These are phyloP conservation scores for Ascochyta lentis DNA, from an alignment of 2,329 filamentous ascomycete species.

Conservation along the genomic window DNA sequence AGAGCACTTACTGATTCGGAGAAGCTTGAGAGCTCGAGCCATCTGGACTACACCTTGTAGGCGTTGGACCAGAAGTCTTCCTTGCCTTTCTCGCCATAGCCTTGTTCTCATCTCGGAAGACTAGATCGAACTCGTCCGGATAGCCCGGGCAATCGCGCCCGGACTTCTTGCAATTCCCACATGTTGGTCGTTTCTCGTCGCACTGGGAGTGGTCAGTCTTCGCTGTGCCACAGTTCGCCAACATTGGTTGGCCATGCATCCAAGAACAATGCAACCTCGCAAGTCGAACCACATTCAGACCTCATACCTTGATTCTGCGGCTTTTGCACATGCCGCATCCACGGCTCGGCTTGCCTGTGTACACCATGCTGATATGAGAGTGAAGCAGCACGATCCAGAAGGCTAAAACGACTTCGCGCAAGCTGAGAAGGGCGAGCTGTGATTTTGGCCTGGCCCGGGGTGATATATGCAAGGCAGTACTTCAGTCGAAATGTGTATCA, in stretches of 20 bases:
- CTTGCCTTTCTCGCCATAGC: constrained; percentile 69
- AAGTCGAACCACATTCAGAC: neutral
- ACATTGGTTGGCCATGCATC: neutral
- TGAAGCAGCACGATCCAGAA: neutral
- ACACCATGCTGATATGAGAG: constrained; percentile 41
- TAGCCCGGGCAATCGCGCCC: constrained; percentile 43
- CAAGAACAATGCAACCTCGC: neutral
- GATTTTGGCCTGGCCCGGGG: constrained; percentile 3
- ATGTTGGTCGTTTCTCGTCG: constrained; percentile 46
- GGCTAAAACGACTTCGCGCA: neutral
- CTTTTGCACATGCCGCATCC: constrained; percentile 79
- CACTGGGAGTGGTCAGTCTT: constrained; percentile 30
- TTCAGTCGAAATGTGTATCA: constrained; percentile 5
- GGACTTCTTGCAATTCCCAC: constrained; percentile 46
- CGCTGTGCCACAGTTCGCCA: constrained; percentile 5
- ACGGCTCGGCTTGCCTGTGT: constrained; percentile 51
- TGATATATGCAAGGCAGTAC: constrained; percentile 4
- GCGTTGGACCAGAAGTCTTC: constrained; percentile 46
- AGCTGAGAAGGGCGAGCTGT: neutral
- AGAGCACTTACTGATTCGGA: constrained; percentile 37
- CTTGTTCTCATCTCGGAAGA: constrained; percentile 75
- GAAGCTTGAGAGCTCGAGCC: constrained; percentile 38
- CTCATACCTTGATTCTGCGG: constrained; percentile 72
- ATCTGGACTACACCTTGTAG: constrained; percentile 22
- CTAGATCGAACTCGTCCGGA: constrained; percentile 72